Percentiles rank a stretch among this genome's conserved stretches.
These are phyloP conservation scores for Botrytis pseudocinerea DNA, from an alignment of 2,329 filamentous ascomycete genomes.

Conservation along the genomic window DNA sequence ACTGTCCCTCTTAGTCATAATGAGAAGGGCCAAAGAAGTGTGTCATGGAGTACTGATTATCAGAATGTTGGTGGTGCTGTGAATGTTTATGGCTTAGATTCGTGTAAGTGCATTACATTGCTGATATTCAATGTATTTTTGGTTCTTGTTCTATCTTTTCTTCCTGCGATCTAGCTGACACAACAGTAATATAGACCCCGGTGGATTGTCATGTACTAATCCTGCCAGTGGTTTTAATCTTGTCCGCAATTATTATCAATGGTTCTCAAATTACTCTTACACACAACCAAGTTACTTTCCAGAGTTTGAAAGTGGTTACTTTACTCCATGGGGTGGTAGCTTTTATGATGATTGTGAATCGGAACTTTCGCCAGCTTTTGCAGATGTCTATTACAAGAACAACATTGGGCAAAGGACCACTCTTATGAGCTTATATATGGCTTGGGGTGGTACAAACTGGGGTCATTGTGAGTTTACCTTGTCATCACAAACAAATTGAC, in stretches of 20 bases:
- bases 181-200: slow-evolving; percentile 40
- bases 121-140: not conserved
- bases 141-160: not conserved
- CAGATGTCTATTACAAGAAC: slow-evolving; percentile 58
- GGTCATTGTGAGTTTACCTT: slow-evolving; percentile 45
- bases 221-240: slow-evolving; percentile 50
- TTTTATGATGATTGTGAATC: slow-evolving; percentile 53
- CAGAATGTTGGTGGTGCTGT: slow-evolving; percentile 56
- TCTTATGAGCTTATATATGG: slow-evolving; percentile 53
- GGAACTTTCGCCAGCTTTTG: slow-evolving; percentile 50
- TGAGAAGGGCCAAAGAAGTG: slow-evolving; percentile 51
- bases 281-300: slow-evolving; percentile 55
- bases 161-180: not conserved
- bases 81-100: slow-evolving; percentile 51
- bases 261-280: slow-evolving; percentile 56
- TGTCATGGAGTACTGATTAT: slow-evolving; percentile 57
- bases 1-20: slow-evolving; percentile 53
- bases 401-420: slow-evolving; percentile 53
- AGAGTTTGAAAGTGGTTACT: slow-evolving; percentile 56
- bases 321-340: slow-evolving; percentile 53
- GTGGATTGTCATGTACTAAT: slow-evolving; percentile 52
- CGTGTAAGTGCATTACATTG: slow-evolving; percentile 33
- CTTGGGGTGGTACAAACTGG: slow-evolving; percentile 58
- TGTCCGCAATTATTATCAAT: slow-evolving; percentile 55
- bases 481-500: not conserved